Percentiles rank a stretch among this genome's conserved stretches.
Evolutionary conservation across 495 filamentous ascomycete species (phyloP).

Genomic region (Tuber magnatum): DNA sequence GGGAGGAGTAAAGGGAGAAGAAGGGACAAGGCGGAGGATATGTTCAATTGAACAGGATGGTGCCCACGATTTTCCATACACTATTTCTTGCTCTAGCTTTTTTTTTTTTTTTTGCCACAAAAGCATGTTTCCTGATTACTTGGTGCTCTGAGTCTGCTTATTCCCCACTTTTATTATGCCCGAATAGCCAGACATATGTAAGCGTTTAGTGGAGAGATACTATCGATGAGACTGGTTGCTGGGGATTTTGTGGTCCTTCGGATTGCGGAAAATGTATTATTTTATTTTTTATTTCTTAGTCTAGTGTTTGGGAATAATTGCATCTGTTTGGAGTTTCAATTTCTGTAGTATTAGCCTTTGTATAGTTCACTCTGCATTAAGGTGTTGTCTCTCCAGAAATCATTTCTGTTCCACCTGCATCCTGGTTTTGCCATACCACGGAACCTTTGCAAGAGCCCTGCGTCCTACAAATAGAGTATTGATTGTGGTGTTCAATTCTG

Average conservation of each 20-base stretch:
- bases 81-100: neutral
- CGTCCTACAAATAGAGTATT: neutral
- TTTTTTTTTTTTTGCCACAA: neutral
- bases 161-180: neutral
- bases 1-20: slow-evolving; percentile 17
- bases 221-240: neutral
- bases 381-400: neutral
- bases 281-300: neutral
- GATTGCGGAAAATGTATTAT: neutral
- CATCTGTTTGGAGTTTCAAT: neutral
- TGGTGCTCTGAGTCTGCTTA: neutral
- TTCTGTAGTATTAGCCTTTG: neutral
- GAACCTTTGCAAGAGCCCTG: neutral
- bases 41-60: slow-evolving; percentile 28
- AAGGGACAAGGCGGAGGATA: slow-evolving; percentile 38
- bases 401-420: neutral
- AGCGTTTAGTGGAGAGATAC: neutral
- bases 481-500: neutral
- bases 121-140: neutral
- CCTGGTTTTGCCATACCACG: neutral
- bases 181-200: neutral
- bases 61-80: neutral
- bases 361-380: neutral
- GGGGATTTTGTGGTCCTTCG: neutral
- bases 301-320: neutral